Conservation (phyloP, 352 stramenopile species). For the Albugo laibachii region DNA sequence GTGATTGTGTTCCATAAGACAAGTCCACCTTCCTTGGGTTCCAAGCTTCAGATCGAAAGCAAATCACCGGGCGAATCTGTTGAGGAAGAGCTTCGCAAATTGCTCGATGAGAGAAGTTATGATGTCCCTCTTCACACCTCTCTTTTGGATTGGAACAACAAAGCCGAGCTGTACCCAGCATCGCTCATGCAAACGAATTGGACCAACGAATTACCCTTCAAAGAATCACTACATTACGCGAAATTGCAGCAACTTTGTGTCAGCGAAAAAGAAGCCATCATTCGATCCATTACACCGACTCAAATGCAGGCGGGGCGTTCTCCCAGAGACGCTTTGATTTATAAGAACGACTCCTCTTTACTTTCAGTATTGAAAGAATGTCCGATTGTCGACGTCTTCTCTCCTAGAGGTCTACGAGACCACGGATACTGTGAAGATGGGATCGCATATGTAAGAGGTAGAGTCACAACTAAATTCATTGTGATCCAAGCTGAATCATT, state of each 20-base stretch:
- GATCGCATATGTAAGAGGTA: constrained; percentile 40
- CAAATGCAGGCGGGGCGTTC: constrained; percentile 5
- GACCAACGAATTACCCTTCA: constrained; percentile 7
- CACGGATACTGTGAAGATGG: constrained; percentile 54
- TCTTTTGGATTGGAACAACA: no score
- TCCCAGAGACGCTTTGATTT: constrained; percentile 11
- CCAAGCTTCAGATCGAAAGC: no score
- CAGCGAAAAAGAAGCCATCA: constrained; percentile 11
- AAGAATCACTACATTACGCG: constrained; percentile 22
- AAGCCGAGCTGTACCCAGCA: constrained; percentile 12
- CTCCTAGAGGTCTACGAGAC: constrained; percentile 19
- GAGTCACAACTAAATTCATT: background rate
- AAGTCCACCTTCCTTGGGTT: no score
- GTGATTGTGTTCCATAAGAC: no score
- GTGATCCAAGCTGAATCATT: no score
- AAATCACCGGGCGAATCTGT: no score
- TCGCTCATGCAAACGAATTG: constrained; percentile 14
- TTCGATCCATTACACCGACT: constrained; percentile 3
- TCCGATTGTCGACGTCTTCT: constrained; percentile 40
- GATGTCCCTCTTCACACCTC: no score
- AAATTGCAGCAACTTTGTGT: constrained; percentile 17
- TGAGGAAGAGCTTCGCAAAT: no score
- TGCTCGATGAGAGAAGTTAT: no score
- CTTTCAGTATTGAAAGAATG: constrained; percentile 24
- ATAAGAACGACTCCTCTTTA: constrained; percentile 15